Evolutionary conservation across 345 rosid species (phyloP), one percentile per base, ranked within the genome.

Genomic region (Citrus inodora): DNA sequence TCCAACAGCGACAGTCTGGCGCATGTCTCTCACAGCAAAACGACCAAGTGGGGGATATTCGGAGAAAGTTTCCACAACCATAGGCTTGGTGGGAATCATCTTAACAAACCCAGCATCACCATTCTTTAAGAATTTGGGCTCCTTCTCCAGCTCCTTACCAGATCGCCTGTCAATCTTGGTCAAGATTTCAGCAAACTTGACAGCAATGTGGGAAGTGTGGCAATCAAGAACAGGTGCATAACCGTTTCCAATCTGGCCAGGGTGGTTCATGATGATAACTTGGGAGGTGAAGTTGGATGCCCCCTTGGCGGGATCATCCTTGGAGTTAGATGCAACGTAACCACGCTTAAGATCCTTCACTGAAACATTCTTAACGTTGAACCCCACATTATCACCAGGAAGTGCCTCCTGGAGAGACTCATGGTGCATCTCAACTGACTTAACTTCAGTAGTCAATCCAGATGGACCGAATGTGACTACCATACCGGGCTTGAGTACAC

Each of bases 341-440:
- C 98, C 98, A 59, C 96, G 88, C 89, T 91, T 93, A 38, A 93
- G 85, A 91, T 93, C 97, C 91, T 93, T 93, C 5, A 93, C 97
- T 2, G 97, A 84, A 74, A 93, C 93, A 14, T 93, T 93, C 93
- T 93, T 93, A 4, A 93, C 97, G 0, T 93, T 93, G 88, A 93
- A 91, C 4, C 95, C 95, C 0, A 93, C 93, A 21, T 92, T 92
- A 82, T 92, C 97, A 70, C 97, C 97, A 0, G 97, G 97, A 7
- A 91, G 90, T 1, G 95, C 98, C 82, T 93, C 98, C 0, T 48
- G 78, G 40, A 93, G 96, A 32, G 98, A 88, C 76, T 93, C 97
- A 19, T 93, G 97, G 81, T 93, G 97, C 97, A 93, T 93, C 94
- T 93, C 97, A 61, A 93, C 97, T 0, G 96, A 93, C 88, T 93